These are phyloP conservation scores for Falciphora oryzae DNA, from an alignment of 2,329 filamentous ascomycete genomes.

Conservation along the genomic window DNA sequence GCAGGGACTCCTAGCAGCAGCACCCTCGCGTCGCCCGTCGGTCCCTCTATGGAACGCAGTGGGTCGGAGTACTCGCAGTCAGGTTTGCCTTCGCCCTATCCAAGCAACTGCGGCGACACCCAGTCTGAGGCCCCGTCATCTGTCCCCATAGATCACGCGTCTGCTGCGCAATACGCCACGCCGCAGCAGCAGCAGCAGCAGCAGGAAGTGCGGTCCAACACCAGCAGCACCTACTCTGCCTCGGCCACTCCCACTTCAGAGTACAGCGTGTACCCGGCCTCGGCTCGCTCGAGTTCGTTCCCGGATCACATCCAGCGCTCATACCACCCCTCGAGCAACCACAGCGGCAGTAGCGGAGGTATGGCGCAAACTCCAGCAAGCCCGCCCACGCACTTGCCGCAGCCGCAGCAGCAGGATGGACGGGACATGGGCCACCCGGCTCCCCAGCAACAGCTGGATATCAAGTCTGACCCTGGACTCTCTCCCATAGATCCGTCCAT, in stretches of 20 bases:
- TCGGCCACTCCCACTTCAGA: conserved; percentile 83
- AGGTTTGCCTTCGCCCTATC: conserved; percentile 76
- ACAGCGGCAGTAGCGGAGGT: conserved; percentile 69
- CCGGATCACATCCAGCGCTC: conserved; percentile 82
- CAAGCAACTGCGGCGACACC: conserved; percentile 58
- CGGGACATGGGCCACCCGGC: conserved; percentile 39
- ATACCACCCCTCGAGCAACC: conserved; percentile 72
- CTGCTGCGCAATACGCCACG: conserved; percentile 84
- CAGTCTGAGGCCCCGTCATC: conserved; percentile 72
- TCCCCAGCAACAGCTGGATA: conserved; percentile 3
- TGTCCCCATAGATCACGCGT: conserved; percentile 74
- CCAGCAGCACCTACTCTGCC: conserved; percentile 56
- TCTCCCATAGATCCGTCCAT: conserved; percentile 99
- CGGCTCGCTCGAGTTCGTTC: conserved; percentile 76
- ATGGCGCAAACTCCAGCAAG: conserved; percentile 97
- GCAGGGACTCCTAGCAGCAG: conserved; percentile 14
- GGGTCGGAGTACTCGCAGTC: conserved; percentile 76
- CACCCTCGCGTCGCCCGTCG: conserved; percentile 14
- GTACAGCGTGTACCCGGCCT: conserved; percentile 71
- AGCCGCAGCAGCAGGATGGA: conserved; percentile 56
- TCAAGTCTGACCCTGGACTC: conserved; percentile 94
- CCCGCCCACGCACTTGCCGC: conserved; percentile 82
- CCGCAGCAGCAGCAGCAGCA: conserved; percentile 31
- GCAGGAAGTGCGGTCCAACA: conserved; percentile 63
- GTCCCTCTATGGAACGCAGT: conserved; percentile 51